Base-by-base conservation (phyloP, 2,329 filamentous ascomycete species). In the Diaporthe australafricana region DNA sequence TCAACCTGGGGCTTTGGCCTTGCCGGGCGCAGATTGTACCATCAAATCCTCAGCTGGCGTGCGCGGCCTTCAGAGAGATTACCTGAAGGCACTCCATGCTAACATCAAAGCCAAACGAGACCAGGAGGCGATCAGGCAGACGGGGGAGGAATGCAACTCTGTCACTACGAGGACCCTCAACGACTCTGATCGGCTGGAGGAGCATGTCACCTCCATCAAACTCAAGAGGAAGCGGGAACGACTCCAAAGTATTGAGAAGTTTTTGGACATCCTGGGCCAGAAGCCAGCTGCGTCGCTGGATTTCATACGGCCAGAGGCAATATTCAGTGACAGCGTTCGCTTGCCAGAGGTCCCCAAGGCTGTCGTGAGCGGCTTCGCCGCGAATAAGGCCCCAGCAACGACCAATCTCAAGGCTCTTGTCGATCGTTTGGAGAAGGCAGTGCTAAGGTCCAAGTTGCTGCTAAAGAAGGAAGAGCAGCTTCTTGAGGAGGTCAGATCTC, bases 361-460 rank as follows among this genome's bases (percentile, higher is more conserved):
- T 22, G 82, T 90, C 1, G 80, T 89, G 63, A 84, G 86, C 71
- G 84, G 86, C 25, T 83, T 90, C 50, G 82, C 84, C 8, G 79
- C 82, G 38, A 84, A 87, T 65, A 80, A 81, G 48, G 80, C 78
- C 32, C 74, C 79, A 7, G 75, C 80, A 6, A 81, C 82, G 17
- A 78, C 80, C 1, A 85, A 87, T 47, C 77, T 91, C 1, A 81
- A 84, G 60, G 82, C 80, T 1, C 83, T 89, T 5, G 80, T 88
- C 50, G 83, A 84, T 38, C 83, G 85, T 35, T 79, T 92, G 7
- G 89, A 91, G 75, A 90, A 88, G 77, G 86, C 87, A 0, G 86
- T 90, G 4, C 79, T 92, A 40, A 85, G 87, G 42, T 85, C 90
- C 22, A 91, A 90, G 75, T 79, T 91, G 22, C 81, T 87, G 8